Conservation (phyloP, 768 basidiomycete species). For the Lanmaoa rubissima region DNA sequence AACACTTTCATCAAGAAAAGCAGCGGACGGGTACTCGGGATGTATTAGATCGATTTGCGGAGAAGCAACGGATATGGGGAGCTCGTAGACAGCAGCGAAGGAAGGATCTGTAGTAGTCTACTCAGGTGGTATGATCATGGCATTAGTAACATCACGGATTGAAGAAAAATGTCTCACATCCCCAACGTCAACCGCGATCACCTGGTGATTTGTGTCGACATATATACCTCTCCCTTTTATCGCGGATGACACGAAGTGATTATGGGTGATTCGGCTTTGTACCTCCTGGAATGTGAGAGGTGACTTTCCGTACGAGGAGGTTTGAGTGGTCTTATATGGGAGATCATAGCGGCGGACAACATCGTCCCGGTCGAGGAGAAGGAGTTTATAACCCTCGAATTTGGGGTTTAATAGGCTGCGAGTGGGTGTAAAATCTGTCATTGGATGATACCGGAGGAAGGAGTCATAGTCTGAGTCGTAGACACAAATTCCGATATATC, state of each 20-base stretch:
- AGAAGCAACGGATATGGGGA: constrained; percentile 52
- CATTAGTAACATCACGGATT: background rate
- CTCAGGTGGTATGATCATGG: constrained; percentile 27
- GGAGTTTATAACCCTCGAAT: constrained; percentile 82
- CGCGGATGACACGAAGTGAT: constrained; percentile 61
- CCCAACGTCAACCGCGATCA: constrained; percentile 57
- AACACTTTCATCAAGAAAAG: constrained; percentile 48
- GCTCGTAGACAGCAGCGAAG: constrained; percentile 56
- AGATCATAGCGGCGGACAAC: constrained; percentile 53
- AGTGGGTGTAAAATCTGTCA: constrained; percentile 43
- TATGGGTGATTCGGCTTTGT: constrained; percentile 80
- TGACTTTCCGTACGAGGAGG: constrained; percentile 55
- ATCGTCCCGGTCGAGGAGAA: constrained; percentile 57
- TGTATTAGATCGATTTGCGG: constrained; percentile 41
- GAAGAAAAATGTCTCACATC: constrained; percentile 45
- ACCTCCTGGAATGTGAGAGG: constrained; percentile 79
- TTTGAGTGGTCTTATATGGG: constrained; percentile 43
- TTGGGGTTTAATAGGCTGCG: constrained; percentile 70
- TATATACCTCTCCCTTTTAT: constrained; percentile 55
- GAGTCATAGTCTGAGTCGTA: background rate
- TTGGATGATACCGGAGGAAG: constrained; percentile 9
- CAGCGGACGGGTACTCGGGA: constrained; percentile 73
- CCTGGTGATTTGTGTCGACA: constrained; percentile 60
- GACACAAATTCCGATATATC: background rate
- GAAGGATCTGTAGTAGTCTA: constrained; percentile 53